phyloP scores from a whole-genome alignment of 352 stramenopile species.

The Phytophthora capsici region DNA sequence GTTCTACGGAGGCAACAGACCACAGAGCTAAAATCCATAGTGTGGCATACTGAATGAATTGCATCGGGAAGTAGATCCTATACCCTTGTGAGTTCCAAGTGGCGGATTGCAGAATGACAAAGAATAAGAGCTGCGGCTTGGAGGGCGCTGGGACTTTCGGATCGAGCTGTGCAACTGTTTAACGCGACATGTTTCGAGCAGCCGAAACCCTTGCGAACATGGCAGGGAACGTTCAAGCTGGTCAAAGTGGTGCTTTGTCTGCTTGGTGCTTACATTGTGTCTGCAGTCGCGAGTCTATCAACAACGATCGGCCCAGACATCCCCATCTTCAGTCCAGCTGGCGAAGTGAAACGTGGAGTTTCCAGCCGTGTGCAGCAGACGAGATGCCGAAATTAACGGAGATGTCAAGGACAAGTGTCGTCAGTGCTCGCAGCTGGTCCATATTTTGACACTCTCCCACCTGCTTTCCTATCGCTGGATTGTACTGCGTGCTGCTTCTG shows the following conservation, averaged over 20 bases:
- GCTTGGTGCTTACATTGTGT: neutral
- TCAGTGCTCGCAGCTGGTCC: neutral
- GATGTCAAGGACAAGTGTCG: too few relatives aligned
- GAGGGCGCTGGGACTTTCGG: neutral
- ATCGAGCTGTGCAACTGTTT: slow-evolving; percentile 7
- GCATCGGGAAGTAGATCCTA: slow-evolving; percentile 13
- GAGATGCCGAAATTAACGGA: neutral
- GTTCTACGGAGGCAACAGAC: slow-evolving; percentile 1
- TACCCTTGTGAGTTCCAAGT: slow-evolving; percentile 3
- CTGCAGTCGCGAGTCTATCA: slow-evolving; percentile 16
- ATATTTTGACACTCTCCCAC: slow-evolving; percentile 5
- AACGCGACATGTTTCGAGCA: slow-evolving; percentile 27
- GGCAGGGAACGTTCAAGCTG: slow-evolving; percentile 15
- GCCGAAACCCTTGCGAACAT: slow-evolving; percentile 7
- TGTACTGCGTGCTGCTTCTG: slow-evolving; percentile 10
- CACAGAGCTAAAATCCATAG: slow-evolving; percentile 17
- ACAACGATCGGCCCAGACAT: slow-evolving; percentile 8
- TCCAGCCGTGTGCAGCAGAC: slow-evolving; percentile 3
- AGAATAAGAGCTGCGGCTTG: neutral
- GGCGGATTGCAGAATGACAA: slow-evolving; percentile 27
- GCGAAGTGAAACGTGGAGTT: slow-evolving; percentile 5
- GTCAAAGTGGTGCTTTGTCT: neutral
- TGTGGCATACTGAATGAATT: slow-evolving; percentile 3
- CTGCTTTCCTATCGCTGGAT: slow-evolving; percentile 9
- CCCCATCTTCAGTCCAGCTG: slow-evolving; percentile 7